These are phyloP conservation scores for Elaeagnus macrophylla DNA, from an alignment of 306 rosid species.

Conservation along the genomic window DNA sequence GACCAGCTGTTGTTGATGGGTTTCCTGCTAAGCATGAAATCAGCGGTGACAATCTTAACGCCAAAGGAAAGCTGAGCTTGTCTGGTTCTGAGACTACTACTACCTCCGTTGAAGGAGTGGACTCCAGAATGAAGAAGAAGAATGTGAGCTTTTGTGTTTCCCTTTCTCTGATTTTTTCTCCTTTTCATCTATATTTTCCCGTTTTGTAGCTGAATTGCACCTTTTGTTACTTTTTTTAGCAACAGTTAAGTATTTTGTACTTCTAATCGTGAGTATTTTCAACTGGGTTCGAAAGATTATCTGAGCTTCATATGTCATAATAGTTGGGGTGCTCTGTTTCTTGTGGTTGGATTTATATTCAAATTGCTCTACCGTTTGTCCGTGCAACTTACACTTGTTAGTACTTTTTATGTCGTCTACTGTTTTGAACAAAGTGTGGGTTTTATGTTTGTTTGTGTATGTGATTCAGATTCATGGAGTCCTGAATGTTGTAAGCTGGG, in stretches of 20 bases:
- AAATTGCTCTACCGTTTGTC: too few relatives aligned
- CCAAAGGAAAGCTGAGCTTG: conserved; percentile 27
- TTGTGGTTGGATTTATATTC: too few relatives aligned
- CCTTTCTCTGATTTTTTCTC: background rate
- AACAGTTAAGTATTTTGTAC: too few relatives aligned
- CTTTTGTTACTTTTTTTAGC: too few relatives aligned
- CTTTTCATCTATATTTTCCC: background rate
- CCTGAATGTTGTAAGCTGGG: conserved; percentile 85
- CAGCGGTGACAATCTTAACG: background rate
- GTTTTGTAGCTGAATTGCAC: background rate
- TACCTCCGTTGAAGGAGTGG: conserved; percentile 9
- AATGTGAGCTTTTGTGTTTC: conserved; percentile 38
- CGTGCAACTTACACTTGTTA: too few relatives aligned
- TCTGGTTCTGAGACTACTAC: conserved; percentile 13
- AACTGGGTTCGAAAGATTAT: too few relatives aligned
- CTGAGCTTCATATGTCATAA: too few relatives aligned
- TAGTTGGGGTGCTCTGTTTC: too few relatives aligned
- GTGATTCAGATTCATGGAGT: conserved; percentile 62
- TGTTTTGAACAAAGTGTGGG: background rate
- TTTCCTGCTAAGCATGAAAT: background rate
- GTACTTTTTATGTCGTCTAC: too few relatives aligned
- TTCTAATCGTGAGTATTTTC: too few relatives aligned
- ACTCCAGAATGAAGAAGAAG: conserved; percentile 30
- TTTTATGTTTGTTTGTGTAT: conserved; percentile 1
- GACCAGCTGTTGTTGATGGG: conserved; percentile 25